These are phyloP conservation scores for Solidago caesia DNA, from an alignment of 129 eudicot genomes.

Conservation along the genomic window DNA sequence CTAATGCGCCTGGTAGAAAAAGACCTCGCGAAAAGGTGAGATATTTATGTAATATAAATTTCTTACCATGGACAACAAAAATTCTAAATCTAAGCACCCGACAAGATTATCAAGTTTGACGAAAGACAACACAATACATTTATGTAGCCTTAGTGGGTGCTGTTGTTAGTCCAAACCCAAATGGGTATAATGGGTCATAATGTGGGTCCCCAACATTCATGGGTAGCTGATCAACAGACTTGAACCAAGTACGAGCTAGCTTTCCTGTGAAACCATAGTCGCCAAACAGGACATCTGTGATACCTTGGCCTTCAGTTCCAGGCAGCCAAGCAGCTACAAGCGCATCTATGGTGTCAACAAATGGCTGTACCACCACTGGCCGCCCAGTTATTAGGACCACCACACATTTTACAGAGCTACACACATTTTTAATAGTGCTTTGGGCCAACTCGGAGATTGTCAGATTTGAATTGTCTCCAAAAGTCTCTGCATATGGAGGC, in stretches of 20 bases:
- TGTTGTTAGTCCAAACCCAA: constrained; percentile 56
- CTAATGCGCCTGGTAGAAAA: background rate
- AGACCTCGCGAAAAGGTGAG: constrained; percentile 1
- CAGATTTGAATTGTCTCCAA: constrained; percentile 57
- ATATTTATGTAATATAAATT: background rate
- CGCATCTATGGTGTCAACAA: constrained; percentile 44
- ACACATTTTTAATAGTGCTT: constrained; percentile 45
- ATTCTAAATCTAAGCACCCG: background rate
- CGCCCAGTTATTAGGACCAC: constrained; percentile 61
- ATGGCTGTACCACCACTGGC: constrained; percentile 59
- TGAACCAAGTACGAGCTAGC: constrained; percentile 64
- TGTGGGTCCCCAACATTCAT: constrained; percentile 67
- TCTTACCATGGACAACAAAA: background rate
- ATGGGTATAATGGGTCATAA: constrained; percentile 66
- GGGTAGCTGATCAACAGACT: constrained; percentile 60
- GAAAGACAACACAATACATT: background rate
- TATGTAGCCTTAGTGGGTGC: constrained; percentile 16
- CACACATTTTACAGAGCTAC: constrained; percentile 51
- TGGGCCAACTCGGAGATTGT: constrained; percentile 49
- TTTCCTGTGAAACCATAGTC: constrained; percentile 55
- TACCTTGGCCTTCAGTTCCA: constrained; percentile 72
- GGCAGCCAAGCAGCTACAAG: constrained; percentile 89
- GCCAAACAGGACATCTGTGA: constrained; percentile 58
- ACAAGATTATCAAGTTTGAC: background rate
- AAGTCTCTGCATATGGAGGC: constrained; percentile 49